A percentile compares a stretch with the other conserved stretches of the same genome.
phyloP scores from a whole-genome alignment of 345 rosid genomes.

The Sisymbrium altissimum region DNA sequence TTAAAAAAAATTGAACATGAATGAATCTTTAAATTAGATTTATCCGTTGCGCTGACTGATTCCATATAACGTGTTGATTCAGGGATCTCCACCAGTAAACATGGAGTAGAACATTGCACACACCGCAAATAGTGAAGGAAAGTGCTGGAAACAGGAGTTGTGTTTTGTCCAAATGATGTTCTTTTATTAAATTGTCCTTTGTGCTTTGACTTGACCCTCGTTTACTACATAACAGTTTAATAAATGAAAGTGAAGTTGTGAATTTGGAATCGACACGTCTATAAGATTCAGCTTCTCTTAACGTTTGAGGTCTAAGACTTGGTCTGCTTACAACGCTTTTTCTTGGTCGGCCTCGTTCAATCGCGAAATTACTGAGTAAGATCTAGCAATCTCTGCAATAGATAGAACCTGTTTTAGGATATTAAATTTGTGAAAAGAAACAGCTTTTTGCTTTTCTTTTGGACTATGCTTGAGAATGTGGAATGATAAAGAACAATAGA shows the following conservation, averaged over 20 bases:
- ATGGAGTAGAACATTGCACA: conserved; percentile 34
- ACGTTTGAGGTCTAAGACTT: background rate
- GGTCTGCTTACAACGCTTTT: background rate
- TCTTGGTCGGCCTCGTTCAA: background rate
- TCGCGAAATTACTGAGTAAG: background rate
- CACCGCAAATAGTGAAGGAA: background rate
- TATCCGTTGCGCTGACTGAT: background rate
- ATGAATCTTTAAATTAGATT: background rate
- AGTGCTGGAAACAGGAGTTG: background rate
- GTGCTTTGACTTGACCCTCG: background rate
- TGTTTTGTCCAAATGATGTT: conserved; percentile 5
- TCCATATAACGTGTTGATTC: conserved; percentile 3
- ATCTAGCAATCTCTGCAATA: background rate
- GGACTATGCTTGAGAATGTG: conserved; percentile 15
- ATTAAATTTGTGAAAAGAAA: background rate
- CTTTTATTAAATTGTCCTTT: conserved; percentile 9
- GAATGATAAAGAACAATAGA: background rate
- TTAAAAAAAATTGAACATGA: background rate
- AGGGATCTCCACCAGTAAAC: conserved; percentile 71
- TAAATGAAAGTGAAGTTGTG: conserved; percentile 13
- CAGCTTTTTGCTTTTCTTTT: background rate
- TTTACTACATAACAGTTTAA: conserved; percentile 4
- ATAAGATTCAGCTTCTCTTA: background rate
- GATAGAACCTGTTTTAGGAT: background rate
- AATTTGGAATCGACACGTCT: conserved; percentile 9